Evolutionary conservation across 768 basidiomycete species (phyloP).

Genomic region (Scleroderma citrinum): DNA sequence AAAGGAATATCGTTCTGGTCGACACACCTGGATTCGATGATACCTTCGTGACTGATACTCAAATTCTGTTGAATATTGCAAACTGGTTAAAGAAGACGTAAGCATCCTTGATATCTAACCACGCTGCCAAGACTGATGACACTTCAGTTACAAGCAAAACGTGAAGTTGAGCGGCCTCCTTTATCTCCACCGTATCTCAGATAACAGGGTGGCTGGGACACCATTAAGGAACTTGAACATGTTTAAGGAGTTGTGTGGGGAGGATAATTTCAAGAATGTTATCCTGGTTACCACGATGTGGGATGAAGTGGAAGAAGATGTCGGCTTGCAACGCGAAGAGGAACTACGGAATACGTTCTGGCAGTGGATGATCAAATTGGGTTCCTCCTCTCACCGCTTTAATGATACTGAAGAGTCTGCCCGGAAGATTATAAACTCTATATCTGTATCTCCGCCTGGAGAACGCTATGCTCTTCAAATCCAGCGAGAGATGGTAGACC

Average conservation of each 20-base stretch:
- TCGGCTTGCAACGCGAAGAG: conserved; percentile 21
- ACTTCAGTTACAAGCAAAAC: too few relatives aligned
- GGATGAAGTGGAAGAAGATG: too few relatives aligned
- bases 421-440: conserved; percentile 21
- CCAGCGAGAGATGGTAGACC: neutral
- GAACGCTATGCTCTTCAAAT: neutral
- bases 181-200: too few relatives aligned
- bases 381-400: conserved; percentile 23
- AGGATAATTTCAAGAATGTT: too few relatives aligned
- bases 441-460: neutral
- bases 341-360: conserved; percentile 26
- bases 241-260: too few relatives aligned
- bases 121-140: too few relatives aligned
- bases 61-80: conserved; percentile 21
- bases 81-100: conserved; percentile 24
- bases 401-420: conserved; percentile 16
- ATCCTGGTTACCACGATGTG: too few relatives aligned
- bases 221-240: too few relatives aligned
- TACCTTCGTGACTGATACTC: conserved; percentile 16
- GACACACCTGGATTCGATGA: conserved; percentile 17
- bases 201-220: too few relatives aligned
- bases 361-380: conserved; percentile 21
- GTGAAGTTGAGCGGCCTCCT: too few relatives aligned
- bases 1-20: conserved; percentile 8
- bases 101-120: neutral